phyloP scores from a whole-genome alignment of 768 basidiomycete genomes.

The Russula ochroleuca region DNA sequence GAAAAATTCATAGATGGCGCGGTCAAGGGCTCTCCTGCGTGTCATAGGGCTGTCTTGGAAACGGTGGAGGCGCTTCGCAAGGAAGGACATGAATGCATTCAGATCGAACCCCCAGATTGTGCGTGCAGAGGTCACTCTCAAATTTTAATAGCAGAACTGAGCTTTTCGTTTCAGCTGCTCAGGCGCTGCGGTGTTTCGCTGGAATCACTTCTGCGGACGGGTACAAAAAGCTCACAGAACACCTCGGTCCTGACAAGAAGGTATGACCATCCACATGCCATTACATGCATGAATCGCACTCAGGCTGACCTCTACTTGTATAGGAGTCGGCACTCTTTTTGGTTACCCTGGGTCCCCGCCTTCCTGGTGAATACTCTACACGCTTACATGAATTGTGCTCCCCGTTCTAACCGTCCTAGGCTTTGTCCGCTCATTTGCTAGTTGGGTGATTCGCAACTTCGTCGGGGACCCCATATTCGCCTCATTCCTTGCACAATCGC shows the following conservation, averaged over 20 bases:
- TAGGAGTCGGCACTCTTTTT: conserved; percentile 26
- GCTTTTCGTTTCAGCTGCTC: background rate
- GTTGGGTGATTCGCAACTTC: conserved; percentile 16
- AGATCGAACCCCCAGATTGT: conserved; percentile 35
- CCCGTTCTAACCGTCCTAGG: conserved; percentile 4
- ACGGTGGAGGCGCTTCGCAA: conserved; percentile 36
- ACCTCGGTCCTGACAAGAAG: conserved; percentile 26
- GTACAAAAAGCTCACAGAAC: conserved; percentile 22
- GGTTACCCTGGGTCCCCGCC: conserved; percentile 19
- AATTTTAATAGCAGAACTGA: background rate
- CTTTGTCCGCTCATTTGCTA: conserved; percentile 14
- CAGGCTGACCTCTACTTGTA: background rate
- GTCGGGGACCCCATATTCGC: conserved; percentile 20
- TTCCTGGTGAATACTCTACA: conserved; percentile 12
- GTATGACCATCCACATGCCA: background rate
- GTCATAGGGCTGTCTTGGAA: conserved; percentile 37
- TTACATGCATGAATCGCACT: background rate
- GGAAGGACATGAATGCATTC: conserved; percentile 42
- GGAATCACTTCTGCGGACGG: conserved; percentile 24
- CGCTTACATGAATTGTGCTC: background rate
- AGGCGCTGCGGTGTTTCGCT: conserved; percentile 14
- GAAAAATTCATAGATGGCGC: conserved; percentile 11
- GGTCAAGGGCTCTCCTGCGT: conserved; percentile 26
- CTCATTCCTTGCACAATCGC: conserved; percentile 9
- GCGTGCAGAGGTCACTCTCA: background rate